Evolutionary conservation across 2,329 filamentous ascomycete species (phyloP).

Genomic region (Fusarium palustre): DNA sequence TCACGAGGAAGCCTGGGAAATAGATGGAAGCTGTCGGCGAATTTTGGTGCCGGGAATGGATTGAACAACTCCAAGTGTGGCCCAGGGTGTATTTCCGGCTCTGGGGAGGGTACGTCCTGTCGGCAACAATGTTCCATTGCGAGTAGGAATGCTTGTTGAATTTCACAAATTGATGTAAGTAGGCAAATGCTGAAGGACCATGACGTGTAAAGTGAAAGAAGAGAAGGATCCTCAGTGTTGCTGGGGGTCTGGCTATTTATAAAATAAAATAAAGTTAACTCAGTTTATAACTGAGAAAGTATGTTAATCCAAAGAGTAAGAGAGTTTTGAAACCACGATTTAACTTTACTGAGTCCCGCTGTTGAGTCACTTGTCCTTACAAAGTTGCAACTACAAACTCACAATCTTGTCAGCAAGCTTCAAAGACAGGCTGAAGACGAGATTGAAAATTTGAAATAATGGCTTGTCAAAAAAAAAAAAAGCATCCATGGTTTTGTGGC

Average conservation of each 20-base stretch:
- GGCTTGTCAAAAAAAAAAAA: no score
- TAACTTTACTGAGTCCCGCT: background rate
- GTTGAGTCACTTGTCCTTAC: background rate
- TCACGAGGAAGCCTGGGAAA: background rate
- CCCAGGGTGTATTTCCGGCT: background rate
- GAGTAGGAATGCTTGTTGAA: background rate
- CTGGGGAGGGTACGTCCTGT: no score
- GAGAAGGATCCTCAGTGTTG: background rate
- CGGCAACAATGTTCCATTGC: no score
- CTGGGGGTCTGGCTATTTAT: background rate
- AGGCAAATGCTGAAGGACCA: background rate
- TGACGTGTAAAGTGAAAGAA: accelerated
- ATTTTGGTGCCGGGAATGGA: background rate
- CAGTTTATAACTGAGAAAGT: background rate
- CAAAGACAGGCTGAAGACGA: accelerated
- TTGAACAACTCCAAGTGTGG: background rate
- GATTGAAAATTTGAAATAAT: background rate
- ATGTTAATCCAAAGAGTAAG: background rate
- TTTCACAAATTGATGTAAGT: background rate
- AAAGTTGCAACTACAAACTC: background rate
- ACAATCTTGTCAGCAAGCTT: background rate
- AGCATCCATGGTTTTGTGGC: no score
- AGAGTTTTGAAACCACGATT: background rate
- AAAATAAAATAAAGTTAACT: background rate
- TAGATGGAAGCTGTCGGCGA: background rate